phyloP scores from a whole-genome alignment of 208 protist species.

The Trypanosoma lewisi region DNA sequence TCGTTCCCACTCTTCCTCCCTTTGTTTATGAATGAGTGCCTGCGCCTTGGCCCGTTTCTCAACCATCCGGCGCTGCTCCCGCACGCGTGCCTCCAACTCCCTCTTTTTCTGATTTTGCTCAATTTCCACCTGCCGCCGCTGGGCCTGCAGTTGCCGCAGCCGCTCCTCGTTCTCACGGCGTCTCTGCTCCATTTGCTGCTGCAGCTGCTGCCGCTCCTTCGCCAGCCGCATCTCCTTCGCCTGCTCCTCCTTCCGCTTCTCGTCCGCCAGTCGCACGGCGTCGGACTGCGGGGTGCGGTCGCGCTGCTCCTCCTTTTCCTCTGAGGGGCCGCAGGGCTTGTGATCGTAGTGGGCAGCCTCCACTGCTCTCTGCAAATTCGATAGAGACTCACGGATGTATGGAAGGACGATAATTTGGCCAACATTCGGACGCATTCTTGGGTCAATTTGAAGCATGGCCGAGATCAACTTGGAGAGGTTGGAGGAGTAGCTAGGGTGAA shows the following conservation, averaged over 20 bases:
- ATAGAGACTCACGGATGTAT: conserved; percentile 76
- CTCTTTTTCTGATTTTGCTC: conserved; percentile 45
- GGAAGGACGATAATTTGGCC: conserved; percentile 71
- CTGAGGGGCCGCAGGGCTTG: conserved; percentile 40
- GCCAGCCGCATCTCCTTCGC: conserved; percentile 42
- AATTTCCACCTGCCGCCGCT: conserved; percentile 52
- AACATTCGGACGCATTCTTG: conserved; percentile 72
- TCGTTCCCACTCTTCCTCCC: conserved; percentile 78
- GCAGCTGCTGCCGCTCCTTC: conserved; percentile 44
- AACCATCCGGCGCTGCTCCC: conserved; percentile 57
- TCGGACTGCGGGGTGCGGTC: conserved; percentile 23
- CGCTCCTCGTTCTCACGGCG: conserved; percentile 30
- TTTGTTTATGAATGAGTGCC: conserved; percentile 39
- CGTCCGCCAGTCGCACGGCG: conserved; percentile 37
- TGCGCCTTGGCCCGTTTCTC: conserved; percentile 48
- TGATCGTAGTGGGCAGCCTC: conserved; percentile 44
- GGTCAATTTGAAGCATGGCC: conserved; percentile 86
- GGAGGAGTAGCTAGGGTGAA: conserved; percentile 67
- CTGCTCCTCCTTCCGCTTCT: conserved; percentile 47
- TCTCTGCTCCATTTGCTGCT: conserved; percentile 40
- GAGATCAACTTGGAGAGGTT: conserved; percentile 76
- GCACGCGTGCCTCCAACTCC: conserved; percentile 61
- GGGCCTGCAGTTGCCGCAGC: conserved; percentile 19
- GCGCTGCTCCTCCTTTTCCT: conserved; percentile 31
- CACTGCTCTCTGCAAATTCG: conserved; percentile 58